These are phyloP conservation scores for Trichoderma sp. DNA, from an alignment of 2,329 filamentous ascomycete genomes.

Conservation along the genomic window DNA sequence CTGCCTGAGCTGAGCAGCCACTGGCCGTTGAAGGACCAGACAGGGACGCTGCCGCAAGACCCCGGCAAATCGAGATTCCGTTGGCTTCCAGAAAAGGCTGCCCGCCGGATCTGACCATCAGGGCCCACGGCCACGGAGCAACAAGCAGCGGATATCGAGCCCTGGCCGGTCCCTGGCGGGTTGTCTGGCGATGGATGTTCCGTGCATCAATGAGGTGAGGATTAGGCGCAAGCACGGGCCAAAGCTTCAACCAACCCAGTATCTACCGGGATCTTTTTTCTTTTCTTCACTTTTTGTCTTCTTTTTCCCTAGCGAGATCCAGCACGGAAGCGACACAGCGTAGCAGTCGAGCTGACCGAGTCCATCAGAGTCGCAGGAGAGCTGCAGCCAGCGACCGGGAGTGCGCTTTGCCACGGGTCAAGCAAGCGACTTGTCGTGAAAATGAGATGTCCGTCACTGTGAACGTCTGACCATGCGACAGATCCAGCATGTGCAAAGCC, in stretches of 20 bases:
- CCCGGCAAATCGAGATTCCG: constrained; percentile 4
- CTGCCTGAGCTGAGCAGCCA: not conserved
- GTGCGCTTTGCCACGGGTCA: constrained; percentile 24
- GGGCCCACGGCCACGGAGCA: not conserved
- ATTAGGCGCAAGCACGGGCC: not conserved
- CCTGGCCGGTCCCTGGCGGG: not conserved
- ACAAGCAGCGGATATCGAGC: constrained; percentile 2
- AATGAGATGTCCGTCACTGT: no score
- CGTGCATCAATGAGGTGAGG: not conserved
- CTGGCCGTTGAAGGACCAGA: no score
- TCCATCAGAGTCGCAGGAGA: constrained; percentile 15
- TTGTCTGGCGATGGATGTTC: not conserved
- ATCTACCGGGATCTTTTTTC: no score
- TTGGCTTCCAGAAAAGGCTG: constrained; percentile 17
- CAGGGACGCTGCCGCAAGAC: not conserved
- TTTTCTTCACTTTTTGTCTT: no score
- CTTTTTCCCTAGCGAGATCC: not conserved
- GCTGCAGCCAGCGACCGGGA: constrained; percentile 16
- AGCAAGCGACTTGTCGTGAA: not conserved
- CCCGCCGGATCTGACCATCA: not conserved
- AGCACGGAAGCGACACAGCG: constrained; percentile 8
- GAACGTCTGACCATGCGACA: no score
- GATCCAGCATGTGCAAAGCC: no score
- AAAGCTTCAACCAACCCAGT: no score
- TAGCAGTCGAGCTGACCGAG: not conserved